These are phyloP conservation scores for Eutrema japonicum DNA, from an alignment of 345 rosid genomes.

Conservation along the genomic window DNA sequence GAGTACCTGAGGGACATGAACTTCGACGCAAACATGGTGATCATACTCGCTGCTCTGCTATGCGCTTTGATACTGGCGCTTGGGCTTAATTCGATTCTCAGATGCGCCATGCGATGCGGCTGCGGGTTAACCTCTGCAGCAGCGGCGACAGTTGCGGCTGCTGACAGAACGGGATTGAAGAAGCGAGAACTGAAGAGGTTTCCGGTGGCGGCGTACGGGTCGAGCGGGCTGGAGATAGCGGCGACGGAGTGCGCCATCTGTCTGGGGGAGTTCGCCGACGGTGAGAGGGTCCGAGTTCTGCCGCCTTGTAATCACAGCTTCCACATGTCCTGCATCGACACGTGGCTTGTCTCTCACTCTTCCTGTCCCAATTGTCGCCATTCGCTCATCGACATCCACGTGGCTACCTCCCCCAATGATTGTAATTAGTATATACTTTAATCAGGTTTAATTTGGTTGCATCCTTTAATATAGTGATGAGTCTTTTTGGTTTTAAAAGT, in stretches of 20 bases:
- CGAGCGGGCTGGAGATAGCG: slow-evolving; percentile 44
- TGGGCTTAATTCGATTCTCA: slow-evolving; percentile 63
- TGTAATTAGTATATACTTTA: too few species aligned
- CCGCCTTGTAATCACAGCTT: slow-evolving; percentile 68
- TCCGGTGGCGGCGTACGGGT: slow-evolving; percentile 59
- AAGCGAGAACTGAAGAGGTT: slow-evolving; percentile 61
- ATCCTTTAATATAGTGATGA: too few species aligned
- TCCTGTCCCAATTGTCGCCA: slow-evolving; percentile 72
- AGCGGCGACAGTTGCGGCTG: slow-evolving; percentile 43
- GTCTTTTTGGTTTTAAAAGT: too few species aligned
- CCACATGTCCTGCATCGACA: slow-evolving; percentile 64
- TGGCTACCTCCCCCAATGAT: neutral
- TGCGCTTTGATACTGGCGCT: slow-evolving; percentile 68
- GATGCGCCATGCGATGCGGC: slow-evolving; percentile 70
- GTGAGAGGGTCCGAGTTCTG: slow-evolving; percentile 55
- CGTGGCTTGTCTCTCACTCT: slow-evolving; percentile 61
- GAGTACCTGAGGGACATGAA: slow-evolving; percentile 39
- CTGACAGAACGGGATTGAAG: slow-evolving; percentile 53
- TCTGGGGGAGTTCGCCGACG: slow-evolving; percentile 54
- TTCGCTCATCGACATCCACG: slow-evolving; percentile 39
- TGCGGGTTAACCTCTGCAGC: slow-evolving; percentile 47
- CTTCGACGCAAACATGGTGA: slow-evolving; percentile 80
- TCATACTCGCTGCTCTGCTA: slow-evolving; percentile 69
- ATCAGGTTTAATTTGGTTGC: too few species aligned
- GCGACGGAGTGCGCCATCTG: slow-evolving; percentile 65